Evolutionary conservation across 441 rosid genomes (phyloP), one percentile per base, ranked within the genome.

Genomic region (Macaranga tanarius): DNA sequence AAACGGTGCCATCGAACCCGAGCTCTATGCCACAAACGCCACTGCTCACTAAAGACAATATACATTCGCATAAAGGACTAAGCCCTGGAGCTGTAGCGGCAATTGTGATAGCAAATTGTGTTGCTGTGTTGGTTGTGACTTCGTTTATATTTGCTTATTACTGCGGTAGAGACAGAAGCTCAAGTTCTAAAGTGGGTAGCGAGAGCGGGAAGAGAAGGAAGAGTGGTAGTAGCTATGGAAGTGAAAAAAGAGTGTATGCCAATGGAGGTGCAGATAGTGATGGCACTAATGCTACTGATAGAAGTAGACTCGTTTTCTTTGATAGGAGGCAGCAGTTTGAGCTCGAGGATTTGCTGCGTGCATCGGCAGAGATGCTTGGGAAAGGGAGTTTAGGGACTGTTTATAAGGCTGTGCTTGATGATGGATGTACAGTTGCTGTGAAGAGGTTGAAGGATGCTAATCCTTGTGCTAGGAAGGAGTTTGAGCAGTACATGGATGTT

Each of bases 331-430:
- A 89, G 63, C 84, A 81, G 79, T 92, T 95, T 71, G 98, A 92
- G 81, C 83, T 95, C 4, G 98, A 92, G 78, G 97, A 92, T 67
- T 81, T 95, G 81, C 72, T 95, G 73, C 80, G 87, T 20, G 99
- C 98, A 0, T 95, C 99, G 45, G 98, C 98, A 7, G 98, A 95
- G 83, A 91, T 95, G 99, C 86, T 95, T 17, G 98, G 99, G 40
- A 92, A 95, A 80, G 99, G 97, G 2, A 91, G 92, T 57, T 77
- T 95, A 55, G 99, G 98, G 56, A 92, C 96, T 7, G 98, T 92
- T 22, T 95, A 95, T 73, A 95, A 84, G 74, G 99, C 98, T 13
- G 97, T 85, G 82, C 89, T 95, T 0, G 99, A 92, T 31, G 96
- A 88, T 16, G 88, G 96, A 0, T 66, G 80, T 16, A 82, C 84